Evolutionary conservation across 345 rosid genomes (phyloP), one percentile per base, ranked within the genome.

Genomic region (Arabis alpina): DNA sequence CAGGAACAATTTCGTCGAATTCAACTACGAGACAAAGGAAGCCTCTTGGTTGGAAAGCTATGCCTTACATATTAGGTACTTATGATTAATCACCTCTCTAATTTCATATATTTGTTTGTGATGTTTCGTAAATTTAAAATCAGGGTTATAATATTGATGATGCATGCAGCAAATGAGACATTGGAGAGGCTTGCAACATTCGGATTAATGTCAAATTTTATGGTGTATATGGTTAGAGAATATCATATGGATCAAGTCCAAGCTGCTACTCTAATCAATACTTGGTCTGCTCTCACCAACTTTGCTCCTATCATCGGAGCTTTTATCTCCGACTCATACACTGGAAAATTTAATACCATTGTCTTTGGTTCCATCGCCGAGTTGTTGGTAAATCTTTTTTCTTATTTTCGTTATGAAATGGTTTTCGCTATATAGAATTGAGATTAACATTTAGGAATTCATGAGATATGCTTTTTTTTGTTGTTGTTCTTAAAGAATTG

Each of bases 41-140:
- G 68, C 87, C 88, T 23, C 85, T 84, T 3, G 98, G 92, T 80
- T 92, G 98, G 96, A 89, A 59, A 82, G 80, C 88, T 72, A 92
- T 92, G 86, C 87, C 95, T 32, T 88, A 65, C 64, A 84, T 89
- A 45, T 62, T 92, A 83, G 96, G 94, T 89, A 39, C 24, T 42
- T 52, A 42, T 34, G 5, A 5, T 50, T 61, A 42, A 30, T 19
- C 45, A 36, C 32, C 42, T 53, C 47, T 68, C 47, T 4, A 47
- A 3, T 8, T 47, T 49, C 16, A 5, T 1, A 49, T 57, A 16
- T 48, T 13, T 48, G 16, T n/a, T 73, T 28, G 36, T 14, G 23
- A 13, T 36, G 12, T 23, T 54, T 52, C 4, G 7, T 25, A 39
- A 42, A 30, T 24, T 27, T 12, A 32, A 6, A 13, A 8, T 34